Base-by-base conservation (phyloP, 257 asterid genomes). In the Datura wrightii region DNA sequence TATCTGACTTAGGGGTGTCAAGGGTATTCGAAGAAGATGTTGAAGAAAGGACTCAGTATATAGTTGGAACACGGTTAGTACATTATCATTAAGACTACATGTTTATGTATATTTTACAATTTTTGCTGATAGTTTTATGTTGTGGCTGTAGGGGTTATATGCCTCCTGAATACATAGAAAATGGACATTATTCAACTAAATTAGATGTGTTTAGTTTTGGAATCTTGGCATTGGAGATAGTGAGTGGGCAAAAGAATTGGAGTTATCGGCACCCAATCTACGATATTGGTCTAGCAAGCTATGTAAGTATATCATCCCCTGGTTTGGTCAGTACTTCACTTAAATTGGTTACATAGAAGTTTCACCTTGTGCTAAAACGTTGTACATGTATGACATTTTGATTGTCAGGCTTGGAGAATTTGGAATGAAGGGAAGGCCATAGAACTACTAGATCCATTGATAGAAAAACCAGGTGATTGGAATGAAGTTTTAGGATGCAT, bases 191-290 rank as follows among this genome's bases (percentile, higher is more conserved):
- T 86, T 91, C 91, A 0, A 76, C 82, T 8, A 91, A 87, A 53
- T 89, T 89, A 10, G 92, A 89, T 46, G 91, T 91, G 16, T 91
- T 80, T 78, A 91, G 93, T 37, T 91, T 86, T 41, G 92, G 92
- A 5, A 90, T 88, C 65, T 66, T 89, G 53, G 58, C 76, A 48
- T 24, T 89, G 60, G 92, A 91, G 69, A 83, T 87, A 54, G 71
- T 88, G 55, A 84, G 89, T 24, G 90, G 92, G 82, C 59, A 66
- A 53, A 88, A 56, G 80, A 91, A 89, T 82, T 84, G 89, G 84
- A 91, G 89, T 4, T 89, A 89, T 80, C 84, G 55, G 8, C 89
- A 91, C 44, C 87, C 91, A 1, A 89, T 85, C 44, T 88, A 91
- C 79, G 89, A 91, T 14, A 71, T 71, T 59, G 88, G 90, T 67